Evolutionary conservation across 1,139 yeast species (phyloP).

Genomic region (Hyphopichia fennica): DNA sequence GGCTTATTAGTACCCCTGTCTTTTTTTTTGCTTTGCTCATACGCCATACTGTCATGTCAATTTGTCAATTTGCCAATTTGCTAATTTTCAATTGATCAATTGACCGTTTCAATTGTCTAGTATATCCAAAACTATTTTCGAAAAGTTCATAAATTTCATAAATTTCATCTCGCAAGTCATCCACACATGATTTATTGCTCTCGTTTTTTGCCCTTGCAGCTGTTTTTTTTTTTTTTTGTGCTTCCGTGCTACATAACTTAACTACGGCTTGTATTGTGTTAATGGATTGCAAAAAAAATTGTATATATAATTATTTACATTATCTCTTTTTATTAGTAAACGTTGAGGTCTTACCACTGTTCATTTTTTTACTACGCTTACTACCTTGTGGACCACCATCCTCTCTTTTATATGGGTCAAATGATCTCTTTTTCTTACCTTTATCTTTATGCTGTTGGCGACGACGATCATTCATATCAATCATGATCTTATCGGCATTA

Average conservation of each 20-base stretch:
- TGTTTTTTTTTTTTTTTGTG: not conserved
- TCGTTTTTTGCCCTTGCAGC: not conserved
- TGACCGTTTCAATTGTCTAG: no score
- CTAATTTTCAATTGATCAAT: no score
- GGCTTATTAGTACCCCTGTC: no score
- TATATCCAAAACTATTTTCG: no score
- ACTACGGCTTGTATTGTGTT: not conserved
- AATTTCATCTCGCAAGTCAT: no score
- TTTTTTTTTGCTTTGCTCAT: no score
- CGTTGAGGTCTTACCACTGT: slow-evolving; percentile 50
- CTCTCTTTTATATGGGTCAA: slow-evolving; percentile 58
- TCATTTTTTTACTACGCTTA: slow-evolving; percentile 40
- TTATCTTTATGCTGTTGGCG: slow-evolving; percentile 16
- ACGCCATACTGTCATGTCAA: no score
- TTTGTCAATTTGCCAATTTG: no score
- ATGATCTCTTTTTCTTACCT: slow-evolving; percentile 45
- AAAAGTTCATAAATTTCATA: no score
- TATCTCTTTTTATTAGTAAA: slow-evolving; percentile 31
- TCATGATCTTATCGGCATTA: slow-evolving; percentile 48
- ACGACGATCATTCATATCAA: slow-evolving; percentile 20
- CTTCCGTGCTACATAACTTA: no score
- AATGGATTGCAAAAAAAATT: not conserved
- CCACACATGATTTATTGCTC: no score
- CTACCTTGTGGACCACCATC: slow-evolving; percentile 53
- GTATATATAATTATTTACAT: not conserved